These are phyloP conservation scores for Auriscalpium microsporum DNA, from an alignment of 768 basidiomycete species.

Conservation along the genomic window DNA sequence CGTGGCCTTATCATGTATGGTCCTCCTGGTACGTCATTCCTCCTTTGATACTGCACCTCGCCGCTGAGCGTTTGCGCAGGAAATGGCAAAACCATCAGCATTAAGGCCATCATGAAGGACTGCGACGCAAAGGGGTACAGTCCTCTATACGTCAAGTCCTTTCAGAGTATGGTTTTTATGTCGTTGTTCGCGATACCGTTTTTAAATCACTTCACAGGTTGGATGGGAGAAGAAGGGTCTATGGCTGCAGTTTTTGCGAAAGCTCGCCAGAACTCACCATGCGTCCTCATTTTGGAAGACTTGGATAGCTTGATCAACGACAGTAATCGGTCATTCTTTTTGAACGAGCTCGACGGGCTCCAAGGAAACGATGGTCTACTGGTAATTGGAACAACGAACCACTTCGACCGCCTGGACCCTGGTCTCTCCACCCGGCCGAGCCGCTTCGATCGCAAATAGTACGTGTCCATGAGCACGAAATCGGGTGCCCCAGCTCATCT, in stretches of 20 bases:
- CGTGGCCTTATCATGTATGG: conserved; percentile 79
- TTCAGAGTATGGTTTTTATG: conserved; percentile 43
- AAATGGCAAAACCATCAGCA: conserved; percentile 77
- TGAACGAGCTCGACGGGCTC: conserved; percentile 79
- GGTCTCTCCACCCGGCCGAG: conserved; percentile 71
- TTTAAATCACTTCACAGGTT: conserved; percentile 29
- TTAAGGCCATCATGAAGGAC: conserved; percentile 76
- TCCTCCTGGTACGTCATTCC: conserved; percentile 47
- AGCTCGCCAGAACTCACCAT: conserved; percentile 63
- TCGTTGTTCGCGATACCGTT: background rate
- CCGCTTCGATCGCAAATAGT: conserved; percentile 85
- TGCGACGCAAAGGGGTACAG: conserved; percentile 53
- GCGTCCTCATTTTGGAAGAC: conserved; percentile 56
- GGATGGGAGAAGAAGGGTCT: conserved; percentile 51
- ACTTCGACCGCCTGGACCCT: conserved; percentile 73
- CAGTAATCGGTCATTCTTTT: conserved; percentile 74
- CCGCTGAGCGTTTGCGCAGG: conserved; percentile 29
- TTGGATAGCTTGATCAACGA: conserved; percentile 77
- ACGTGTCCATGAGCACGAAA: conserved; percentile 22
- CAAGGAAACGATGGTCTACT: conserved; percentile 75
- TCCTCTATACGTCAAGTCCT: conserved; percentile 77
- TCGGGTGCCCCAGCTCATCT: background rate
- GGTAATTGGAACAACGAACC: conserved; percentile 75
- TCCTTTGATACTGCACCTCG: background rate
- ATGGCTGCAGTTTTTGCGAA: conserved; percentile 65